Percentiles rank a stretch among this genome's conserved stretches.
phyloP scores from a whole-genome alignment of 1,284 basidiomycete genomes.

The Phlebopus sp. region DNA sequence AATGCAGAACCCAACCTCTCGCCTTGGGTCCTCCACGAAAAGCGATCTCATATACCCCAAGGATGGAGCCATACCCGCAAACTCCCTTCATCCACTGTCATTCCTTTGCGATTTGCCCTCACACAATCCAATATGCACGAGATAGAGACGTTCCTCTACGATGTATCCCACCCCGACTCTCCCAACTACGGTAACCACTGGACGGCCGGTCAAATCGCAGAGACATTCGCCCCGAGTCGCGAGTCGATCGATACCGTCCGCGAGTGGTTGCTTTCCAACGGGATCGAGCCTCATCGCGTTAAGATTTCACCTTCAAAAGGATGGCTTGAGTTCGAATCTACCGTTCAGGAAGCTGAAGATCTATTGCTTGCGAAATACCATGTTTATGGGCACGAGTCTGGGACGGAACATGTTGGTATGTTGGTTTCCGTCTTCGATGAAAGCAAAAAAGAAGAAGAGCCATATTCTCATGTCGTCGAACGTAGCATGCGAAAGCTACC shows the following conservation, averaged over 20 bases:
- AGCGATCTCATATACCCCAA: slow-evolving; percentile 30
- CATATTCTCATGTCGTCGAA: slow-evolving; percentile 18
- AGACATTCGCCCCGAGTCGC: slow-evolving; percentile 40
- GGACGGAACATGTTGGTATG: slow-evolving; percentile 29
- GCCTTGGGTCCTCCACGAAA: slow-evolving; percentile 30
- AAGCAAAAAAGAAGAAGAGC: neutral
- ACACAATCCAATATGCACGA: slow-evolving; percentile 40
- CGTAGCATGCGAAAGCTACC: slow-evolving; percentile 45
- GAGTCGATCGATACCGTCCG: slow-evolving; percentile 38
- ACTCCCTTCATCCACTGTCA: slow-evolving; percentile 25
- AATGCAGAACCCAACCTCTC: slow-evolving; percentile 16
- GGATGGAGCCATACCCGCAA: slow-evolving; percentile 35
- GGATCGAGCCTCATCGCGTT: slow-evolving; percentile 35
- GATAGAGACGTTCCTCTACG: slow-evolving; percentile 39
- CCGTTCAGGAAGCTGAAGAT: slow-evolving; percentile 42
- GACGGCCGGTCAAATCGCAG: slow-evolving; percentile 36
- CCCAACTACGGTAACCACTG: slow-evolving; percentile 48
- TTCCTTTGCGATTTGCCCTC: slow-evolving; percentile 45
- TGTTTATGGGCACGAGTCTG: slow-evolving; percentile 41
- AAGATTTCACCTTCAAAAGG: slow-evolving; percentile 32
- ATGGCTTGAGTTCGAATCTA: slow-evolving; percentile 44
- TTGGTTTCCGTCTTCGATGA: too few species aligned
- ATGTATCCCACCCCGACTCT: slow-evolving; percentile 45
- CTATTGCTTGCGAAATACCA: slow-evolving; percentile 43
- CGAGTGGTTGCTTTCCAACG: slow-evolving; percentile 38